A percentile compares a stretch with the other conserved stretches of the same genome.
Evolutionary conservation across 257 asterid species (phyloP).

Genomic region (Oldenlandia corymbosa): DNA sequence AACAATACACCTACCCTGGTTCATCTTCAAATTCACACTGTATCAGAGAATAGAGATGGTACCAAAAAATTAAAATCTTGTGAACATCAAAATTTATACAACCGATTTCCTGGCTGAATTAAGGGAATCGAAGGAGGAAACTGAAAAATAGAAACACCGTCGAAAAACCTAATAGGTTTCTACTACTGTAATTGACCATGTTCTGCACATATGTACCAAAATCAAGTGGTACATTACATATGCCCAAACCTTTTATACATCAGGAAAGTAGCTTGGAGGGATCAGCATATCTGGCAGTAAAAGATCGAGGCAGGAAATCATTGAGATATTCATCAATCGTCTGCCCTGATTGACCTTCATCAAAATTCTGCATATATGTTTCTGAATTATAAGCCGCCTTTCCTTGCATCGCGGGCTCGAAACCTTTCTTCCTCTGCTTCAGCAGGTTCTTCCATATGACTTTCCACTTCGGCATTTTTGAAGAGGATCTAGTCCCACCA

Average conservation of each 20-base stretch:
- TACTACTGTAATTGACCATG: no score
- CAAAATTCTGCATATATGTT: conserved; percentile 23
- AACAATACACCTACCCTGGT: no score
- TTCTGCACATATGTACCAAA: neutral
- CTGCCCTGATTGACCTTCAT: conserved; percentile 15
- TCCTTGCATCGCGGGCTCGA: neutral
- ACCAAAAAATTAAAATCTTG: no score
- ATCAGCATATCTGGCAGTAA: conserved; percentile 24
- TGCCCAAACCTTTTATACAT: neutral
- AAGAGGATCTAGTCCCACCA: neutral
- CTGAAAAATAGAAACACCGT: no score
- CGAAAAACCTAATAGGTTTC: no score
- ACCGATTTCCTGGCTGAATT: no score
- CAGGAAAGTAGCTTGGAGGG: conserved; percentile 14
- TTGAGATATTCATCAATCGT: conserved; percentile 15
- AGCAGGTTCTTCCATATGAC: conserved; percentile 21
- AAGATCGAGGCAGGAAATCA: conserved; percentile 20
- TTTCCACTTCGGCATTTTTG: conserved; percentile 12
- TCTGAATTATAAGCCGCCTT: conserved; percentile 20
- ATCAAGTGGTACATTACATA: neutral
- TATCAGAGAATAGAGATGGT: no score
- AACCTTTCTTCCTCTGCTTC: conserved; percentile 14
- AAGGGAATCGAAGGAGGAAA: no score
- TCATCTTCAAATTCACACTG: no score
- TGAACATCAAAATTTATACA: no score